Conservation (phyloP, 1,284 basidiomycete genomes). For the Xerocomus nothofagi region DNA sequence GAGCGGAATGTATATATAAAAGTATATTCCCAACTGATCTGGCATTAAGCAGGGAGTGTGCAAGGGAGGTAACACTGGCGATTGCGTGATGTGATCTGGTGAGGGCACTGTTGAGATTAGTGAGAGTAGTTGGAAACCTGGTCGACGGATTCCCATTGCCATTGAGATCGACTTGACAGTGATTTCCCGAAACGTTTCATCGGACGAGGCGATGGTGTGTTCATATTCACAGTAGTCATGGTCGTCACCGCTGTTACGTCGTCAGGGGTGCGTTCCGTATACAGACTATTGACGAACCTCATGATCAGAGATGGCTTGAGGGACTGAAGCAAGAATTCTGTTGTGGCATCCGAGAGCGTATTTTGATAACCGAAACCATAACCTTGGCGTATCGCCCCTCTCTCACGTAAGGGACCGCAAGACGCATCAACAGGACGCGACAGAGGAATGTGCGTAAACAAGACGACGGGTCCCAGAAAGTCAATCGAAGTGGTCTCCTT, state of each 20-base stretch:
- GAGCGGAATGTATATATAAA: constrained; percentile 54
- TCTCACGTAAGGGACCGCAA: constrained; percentile 78
- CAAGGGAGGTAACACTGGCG: constrained; percentile 21
- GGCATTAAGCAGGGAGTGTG: constrained; percentile 69
- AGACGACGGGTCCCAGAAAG: constrained; percentile 53
- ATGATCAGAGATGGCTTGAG: constrained; percentile 69
- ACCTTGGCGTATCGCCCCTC: constrained; percentile 69
- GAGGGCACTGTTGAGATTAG: constrained; percentile 49
- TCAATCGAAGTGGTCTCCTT: constrained; percentile 47
- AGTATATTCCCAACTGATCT: constrained; percentile 63
- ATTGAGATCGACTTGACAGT: constrained; percentile 86
- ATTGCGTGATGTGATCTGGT: constrained; percentile 28
- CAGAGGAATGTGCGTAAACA: constrained; percentile 84
- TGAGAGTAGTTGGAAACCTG: constrained; percentile 86
- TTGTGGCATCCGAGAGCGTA: constrained; percentile 71
- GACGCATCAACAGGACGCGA: constrained; percentile 64
- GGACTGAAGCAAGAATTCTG: constrained; percentile 64
- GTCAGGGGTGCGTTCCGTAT: constrained; percentile 7
- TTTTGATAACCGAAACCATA: constrained; percentile 84
- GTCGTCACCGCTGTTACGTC: constrained; percentile 70
- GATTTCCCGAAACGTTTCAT: constrained; percentile 56
- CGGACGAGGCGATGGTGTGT: constrained; percentile 43
- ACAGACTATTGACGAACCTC: constrained; percentile 50
- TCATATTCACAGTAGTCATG: constrained; percentile 84
- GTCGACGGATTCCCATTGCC: constrained; percentile 69